A percentile compares a stretch with the other conserved stretches of the same genome.
These are phyloP conservation scores for Cyberlindnera meyerae DNA, from an alignment of 805 yeast genomes.

Conservation along the genomic window DNA sequence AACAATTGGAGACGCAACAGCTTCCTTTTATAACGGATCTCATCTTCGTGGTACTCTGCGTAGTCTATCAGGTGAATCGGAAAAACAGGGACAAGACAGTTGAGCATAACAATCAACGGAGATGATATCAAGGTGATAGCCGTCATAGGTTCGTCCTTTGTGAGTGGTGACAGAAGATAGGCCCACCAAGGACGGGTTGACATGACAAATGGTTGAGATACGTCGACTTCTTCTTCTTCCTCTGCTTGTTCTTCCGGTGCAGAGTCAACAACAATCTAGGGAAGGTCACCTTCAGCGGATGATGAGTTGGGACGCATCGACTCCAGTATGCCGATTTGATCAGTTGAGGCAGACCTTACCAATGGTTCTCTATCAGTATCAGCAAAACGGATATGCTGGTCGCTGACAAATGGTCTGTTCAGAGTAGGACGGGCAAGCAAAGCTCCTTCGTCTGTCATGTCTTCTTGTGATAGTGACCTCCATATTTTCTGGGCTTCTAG, in stretches of 20 bases:
- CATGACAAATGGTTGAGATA: too few relatives aligned
- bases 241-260: too few relatives aligned
- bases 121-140: constrained; percentile 1
- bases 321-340: constrained; percentile 1
- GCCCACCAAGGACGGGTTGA: constrained; percentile 4
- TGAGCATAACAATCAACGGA: constrained; percentile 10
- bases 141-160: constrained; percentile 6
- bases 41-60: not conserved
- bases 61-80: constrained; percentile 5
- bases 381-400: constrained; percentile 2
- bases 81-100: constrained; percentile 13
- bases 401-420: constrained; percentile 3
- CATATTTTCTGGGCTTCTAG: constrained; percentile 35
- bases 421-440: not conserved
- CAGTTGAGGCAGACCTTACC: constrained; percentile 3
- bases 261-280: not conserved
- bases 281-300: too few relatives aligned
- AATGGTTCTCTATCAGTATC: not conserved
- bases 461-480: constrained; percentile 1
- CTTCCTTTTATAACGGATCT: constrained; percentile 5
- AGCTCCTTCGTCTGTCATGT: too few relatives aligned
- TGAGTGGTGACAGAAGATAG: constrained; percentile 5
- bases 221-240: too few relatives aligned
- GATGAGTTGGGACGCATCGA: not conserved
- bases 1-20: constrained; percentile 29